phyloP scores from a whole-genome alignment of 768 basidiomycete genomes.

The Phaffia tasmanica region DNA sequence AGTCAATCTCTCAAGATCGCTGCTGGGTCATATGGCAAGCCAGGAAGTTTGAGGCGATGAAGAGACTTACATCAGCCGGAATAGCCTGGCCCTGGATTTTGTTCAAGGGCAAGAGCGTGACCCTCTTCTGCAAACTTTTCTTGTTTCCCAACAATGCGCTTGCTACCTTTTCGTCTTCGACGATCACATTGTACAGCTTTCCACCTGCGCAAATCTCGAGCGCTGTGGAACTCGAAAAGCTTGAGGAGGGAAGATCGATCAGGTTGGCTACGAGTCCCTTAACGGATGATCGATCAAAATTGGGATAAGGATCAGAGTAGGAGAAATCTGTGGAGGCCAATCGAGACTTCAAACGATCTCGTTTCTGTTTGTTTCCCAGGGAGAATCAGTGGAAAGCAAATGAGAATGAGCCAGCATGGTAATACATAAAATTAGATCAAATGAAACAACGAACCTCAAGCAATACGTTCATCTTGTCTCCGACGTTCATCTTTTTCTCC shows the following conservation, averaged over 20 bases:
- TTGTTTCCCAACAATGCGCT: conserved; percentile 63
- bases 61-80: conserved; percentile 43
- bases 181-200: conserved; percentile 84
- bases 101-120: conserved; percentile 86
- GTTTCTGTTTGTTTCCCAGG: conserved; percentile 27
- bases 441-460: conserved; percentile 48
- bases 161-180: conserved; percentile 79
- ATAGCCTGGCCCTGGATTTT: conserved; percentile 64
- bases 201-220: conserved; percentile 85
- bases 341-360: conserved; percentile 48
- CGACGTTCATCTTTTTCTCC: conserved; percentile 48
- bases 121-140: conserved; percentile 66
- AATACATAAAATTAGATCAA: neutral
- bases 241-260: conserved; percentile 57
- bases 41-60: neutral
- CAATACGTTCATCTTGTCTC: conserved; percentile 47
- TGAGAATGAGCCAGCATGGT: neutral
- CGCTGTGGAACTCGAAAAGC: conserved; percentile 73
- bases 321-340: conserved; percentile 62
- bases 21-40: neutral
- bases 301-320: conserved; percentile 61
- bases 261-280: conserved; percentile 86
- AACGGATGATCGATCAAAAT: conserved; percentile 74
- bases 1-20: neutral
- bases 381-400: neutral